These are phyloP conservation scores for Wolfiporia cocos DNA, from an alignment of 1,284 basidiomycete species.

Conservation along the genomic window DNA sequence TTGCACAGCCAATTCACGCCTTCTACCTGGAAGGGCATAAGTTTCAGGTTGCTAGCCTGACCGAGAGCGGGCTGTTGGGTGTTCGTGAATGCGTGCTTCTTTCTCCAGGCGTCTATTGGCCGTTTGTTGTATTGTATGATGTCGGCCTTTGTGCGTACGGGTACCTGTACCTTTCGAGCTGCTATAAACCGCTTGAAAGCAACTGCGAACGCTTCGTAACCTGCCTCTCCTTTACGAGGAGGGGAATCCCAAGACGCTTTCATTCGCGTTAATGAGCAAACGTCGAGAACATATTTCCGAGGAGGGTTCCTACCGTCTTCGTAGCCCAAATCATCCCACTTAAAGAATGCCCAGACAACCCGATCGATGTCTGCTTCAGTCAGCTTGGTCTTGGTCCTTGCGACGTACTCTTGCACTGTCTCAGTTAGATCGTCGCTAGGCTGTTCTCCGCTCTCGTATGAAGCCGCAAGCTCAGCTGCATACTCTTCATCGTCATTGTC, in stretches of 20 bases:
- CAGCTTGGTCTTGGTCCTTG: conserved; percentile 37
- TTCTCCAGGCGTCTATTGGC: conserved; percentile 38
- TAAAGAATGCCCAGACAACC: conserved; percentile 78
- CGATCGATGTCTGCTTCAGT: conserved; percentile 45
- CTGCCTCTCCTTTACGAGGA: conserved; percentile 49
- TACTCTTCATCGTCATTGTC: conserved; percentile 23
- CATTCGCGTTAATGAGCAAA: conserved; percentile 1
- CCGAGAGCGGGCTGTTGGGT: conserved; percentile 54
- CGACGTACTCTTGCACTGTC: conserved; percentile 57
- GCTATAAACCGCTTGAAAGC: conserved; percentile 65
- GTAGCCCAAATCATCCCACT: conserved; percentile 89
- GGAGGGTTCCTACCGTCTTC: conserved; percentile 61
- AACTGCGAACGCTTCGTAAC: conserved; percentile 56
- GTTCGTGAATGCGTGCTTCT: conserved; percentile 37
- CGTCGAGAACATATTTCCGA: too few species aligned
- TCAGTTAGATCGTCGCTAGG: conserved; percentile 45
- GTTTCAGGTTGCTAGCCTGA: conserved; percentile 51
- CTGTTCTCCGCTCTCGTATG: conserved; percentile 51
- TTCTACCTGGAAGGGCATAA: conserved; percentile 88
- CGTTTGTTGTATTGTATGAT: conserved; percentile 40
- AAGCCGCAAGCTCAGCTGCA: conserved; percentile 32
- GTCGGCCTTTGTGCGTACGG: conserved; percentile 37
- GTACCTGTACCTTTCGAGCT: conserved; percentile 59
- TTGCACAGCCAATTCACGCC: conserved; percentile 91
- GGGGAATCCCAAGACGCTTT: conserved; percentile 92